Evolutionary conservation across 164 flowering plant genomes (phyloP).

Genomic region (Stephania yunnanensis): DNA sequence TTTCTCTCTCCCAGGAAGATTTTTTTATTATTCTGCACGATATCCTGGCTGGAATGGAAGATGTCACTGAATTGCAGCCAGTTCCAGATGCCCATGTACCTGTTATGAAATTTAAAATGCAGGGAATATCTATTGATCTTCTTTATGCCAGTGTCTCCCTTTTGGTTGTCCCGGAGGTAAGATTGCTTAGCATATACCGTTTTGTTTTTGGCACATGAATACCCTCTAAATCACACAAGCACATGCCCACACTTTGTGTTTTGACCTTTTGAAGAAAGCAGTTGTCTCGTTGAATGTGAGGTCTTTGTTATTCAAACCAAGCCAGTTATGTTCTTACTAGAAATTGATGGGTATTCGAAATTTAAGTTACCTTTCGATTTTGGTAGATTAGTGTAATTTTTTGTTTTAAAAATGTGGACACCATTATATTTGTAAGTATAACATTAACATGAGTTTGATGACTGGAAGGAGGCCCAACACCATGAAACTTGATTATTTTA

Average conservation of each 20-base stretch:
- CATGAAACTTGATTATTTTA: no score
- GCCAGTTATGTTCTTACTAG: no score
- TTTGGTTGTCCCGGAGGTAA: slow-evolving; percentile 82
- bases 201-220: no score
- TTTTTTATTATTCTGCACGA: slow-evolving; percentile 69
- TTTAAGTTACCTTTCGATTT: background rate
- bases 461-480: no score
- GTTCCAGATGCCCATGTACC: slow-evolving; percentile 99
- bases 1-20: slow-evolving; percentile 46
- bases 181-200: slow-evolving; percentile 10
- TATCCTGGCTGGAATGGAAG: slow-evolving; percentile 66
- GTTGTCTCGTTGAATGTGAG: no score
- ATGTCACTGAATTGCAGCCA: slow-evolving; percentile 83
- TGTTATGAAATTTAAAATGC: slow-evolving; percentile 88
- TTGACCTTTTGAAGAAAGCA: background rate
- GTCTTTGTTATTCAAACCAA: no score
- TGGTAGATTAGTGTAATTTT: background rate
- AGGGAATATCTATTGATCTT: slow-evolving; percentile 86
- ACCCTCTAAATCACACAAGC: no score
- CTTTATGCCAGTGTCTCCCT: slow-evolving; percentile 85
- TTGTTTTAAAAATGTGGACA: background rate
- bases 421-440: background rate
- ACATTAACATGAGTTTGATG: no score
- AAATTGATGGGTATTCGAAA: no score
- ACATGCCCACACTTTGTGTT: background rate